These are phyloP conservation scores for Hirsutella thompsonii DNA, from an alignment of 2,329 filamentous ascomycete genomes.

Conservation along the genomic window DNA sequence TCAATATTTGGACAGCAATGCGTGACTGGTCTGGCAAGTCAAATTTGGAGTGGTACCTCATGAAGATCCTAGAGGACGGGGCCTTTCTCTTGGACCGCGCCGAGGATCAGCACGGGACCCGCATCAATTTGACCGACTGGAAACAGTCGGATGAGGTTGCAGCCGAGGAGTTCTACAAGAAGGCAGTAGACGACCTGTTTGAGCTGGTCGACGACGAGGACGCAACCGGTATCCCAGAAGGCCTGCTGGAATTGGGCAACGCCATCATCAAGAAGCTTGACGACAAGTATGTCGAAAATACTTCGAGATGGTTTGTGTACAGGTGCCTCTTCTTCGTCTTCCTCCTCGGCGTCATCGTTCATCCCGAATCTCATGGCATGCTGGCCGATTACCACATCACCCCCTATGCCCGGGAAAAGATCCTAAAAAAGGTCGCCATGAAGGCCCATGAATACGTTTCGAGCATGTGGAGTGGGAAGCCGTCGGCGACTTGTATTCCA, in stretches of 20 bases:
- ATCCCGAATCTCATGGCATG: constrained; percentile 70
- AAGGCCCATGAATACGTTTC: constrained; percentile 68
- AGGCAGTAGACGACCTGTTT: constrained; percentile 69
- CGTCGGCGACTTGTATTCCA: constrained; percentile 37
- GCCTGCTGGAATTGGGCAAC: constrained; percentile 71
- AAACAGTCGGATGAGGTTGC: constrained; percentile 69
- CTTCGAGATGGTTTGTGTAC: constrained; percentile 72
- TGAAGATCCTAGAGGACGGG: constrained; percentile 88
- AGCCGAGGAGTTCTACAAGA: constrained; percentile 79
- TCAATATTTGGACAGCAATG: constrained; percentile 80
- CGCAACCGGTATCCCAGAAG: constrained; percentile 72
- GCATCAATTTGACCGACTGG: constrained; percentile 60
- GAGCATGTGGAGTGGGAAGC: constrained; percentile 60
- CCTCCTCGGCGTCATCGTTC: constrained; percentile 69
- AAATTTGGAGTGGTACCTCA: constrained; percentile 87
- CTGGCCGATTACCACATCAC: constrained; percentile 88
- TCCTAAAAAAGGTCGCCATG: constrained; percentile 66
- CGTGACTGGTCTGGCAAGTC: constrained; percentile 81
- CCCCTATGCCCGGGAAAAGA: constrained; percentile 76
- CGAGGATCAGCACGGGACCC: constrained; percentile 62
- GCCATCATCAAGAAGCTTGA: constrained; percentile 71
- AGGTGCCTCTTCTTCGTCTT: constrained; percentile 90
- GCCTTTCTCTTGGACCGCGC: constrained; percentile 80
- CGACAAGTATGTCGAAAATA: constrained; percentile 56
- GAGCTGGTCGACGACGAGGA: constrained; percentile 77